Base-by-base conservation (phyloP, 2,329 filamentous ascomycete species). In the Colletotrichum sp. region DNA sequence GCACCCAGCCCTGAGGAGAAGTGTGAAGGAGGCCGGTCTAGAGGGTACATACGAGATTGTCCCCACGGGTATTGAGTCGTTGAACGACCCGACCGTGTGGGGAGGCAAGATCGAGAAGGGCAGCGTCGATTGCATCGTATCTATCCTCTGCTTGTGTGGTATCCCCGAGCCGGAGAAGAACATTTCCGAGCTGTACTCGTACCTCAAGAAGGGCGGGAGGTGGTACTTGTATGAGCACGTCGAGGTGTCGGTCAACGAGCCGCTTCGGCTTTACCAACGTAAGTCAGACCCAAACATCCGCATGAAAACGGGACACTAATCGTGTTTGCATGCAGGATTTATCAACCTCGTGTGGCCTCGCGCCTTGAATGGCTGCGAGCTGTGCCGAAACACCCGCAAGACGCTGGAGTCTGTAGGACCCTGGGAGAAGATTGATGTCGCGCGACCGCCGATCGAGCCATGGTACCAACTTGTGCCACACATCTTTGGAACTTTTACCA, bases 151-250 rank as follows among this genome's bases (percentile, higher is more conserved):
- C 71, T 85, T 93, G 36, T 94, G 92, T 85, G 91, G 90, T 78
- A 92, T 93, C 67, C 92, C 92, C 0, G 88, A 91, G 5, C 91
- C 91, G 5, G 84, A 90, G 79, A 83, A 85, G 78, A 91, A 92
- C 75, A 88, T 92, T 76, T 83, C 82, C 72, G 87, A 89, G 77
- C 82, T 93, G 34, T 93, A 92, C 81, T 83, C 85, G 36, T 88
- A 89, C 68, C 85, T 93, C 75, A 92, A 91, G 83, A 89, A 90
- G 7, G 92, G 92, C 7, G 92, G 92, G 0, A 84, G 89, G 49
- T 93, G 91, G 91, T 91, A 92, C 76, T 87, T 91, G 1, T 93
- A 89, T 78, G 92, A 93, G 84, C 92, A 93, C 79, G 90, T 93
- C 52, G 81, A 82, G 71, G 83, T 82, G 66, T 83, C 84, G 59